phyloP scores from a whole-genome alignment of 1,139 yeast species.

The Suhomyces coccinellae region DNA sequence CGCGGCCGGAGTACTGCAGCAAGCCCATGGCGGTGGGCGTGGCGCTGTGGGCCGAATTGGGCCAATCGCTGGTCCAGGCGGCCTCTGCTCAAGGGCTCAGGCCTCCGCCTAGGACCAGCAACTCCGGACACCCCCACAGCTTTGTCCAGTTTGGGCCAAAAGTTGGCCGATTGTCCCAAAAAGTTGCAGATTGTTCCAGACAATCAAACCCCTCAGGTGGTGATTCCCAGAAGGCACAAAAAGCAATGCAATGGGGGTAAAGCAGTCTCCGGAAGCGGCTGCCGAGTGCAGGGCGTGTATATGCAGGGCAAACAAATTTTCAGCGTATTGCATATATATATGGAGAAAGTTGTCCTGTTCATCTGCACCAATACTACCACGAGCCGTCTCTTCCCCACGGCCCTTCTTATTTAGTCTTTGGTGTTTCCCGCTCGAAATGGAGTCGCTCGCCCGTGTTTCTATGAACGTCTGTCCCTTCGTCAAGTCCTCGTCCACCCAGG shows the following conservation, averaged over 20 bases:
- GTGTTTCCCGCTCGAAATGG: slow-evolving; percentile 53
- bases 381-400: neutral
- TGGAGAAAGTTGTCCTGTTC: neutral
- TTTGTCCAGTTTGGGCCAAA: neutral
- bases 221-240: slow-evolving; percentile 3
- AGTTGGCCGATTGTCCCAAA: neutral
- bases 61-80: no score
- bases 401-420: neutral
- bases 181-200: neutral
- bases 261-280: neutral
- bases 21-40: no score
- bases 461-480: slow-evolving; percentile 85
- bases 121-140: neutral
- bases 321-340: slow-evolving; percentile 6
- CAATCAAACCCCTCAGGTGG: slow-evolving; percentile 4
- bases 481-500: slow-evolving; percentile 62
- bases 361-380: no score
- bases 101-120: neutral
- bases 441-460: slow-evolving; percentile 74
- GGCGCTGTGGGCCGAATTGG: no score
- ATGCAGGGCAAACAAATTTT: slow-evolving; percentile 10
- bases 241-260: neutral
- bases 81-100: neutral
- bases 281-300: slow-evolving; percentile 5
- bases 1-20: neutral